Conservation (phyloP, 2,329 filamentous ascomycete species). For the Malbranchea cinnamomea region DNA sequence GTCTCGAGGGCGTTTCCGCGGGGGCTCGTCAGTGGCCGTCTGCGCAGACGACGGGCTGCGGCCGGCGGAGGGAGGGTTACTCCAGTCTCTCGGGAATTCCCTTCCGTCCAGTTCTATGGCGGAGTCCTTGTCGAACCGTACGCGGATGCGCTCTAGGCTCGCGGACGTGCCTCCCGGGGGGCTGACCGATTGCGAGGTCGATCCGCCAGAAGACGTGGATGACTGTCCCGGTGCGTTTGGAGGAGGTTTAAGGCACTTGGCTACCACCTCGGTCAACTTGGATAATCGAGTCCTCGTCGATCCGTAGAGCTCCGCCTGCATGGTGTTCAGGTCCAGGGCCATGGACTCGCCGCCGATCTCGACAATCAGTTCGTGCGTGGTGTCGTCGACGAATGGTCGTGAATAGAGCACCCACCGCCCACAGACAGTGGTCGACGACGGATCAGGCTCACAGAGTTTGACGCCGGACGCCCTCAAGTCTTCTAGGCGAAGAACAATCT, state of each 20-base stretch:
- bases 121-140: constrained; percentile 41
- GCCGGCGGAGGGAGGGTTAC: neutral
- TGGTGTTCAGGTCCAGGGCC: constrained; percentile 36
- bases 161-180: constrained; percentile 56
- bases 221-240: constrained; percentile 45
- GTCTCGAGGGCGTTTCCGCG: constrained; percentile 31
- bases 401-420: constrained; percentile 59
- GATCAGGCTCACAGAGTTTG: constrained; percentile 33
- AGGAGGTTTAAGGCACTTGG: constrained; percentile 60
- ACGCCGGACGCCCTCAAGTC: constrained; percentile 83
- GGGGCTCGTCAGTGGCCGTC: constrained; percentile 5
- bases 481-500: constrained; percentile 67
- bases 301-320: constrained; percentile 57
- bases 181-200: constrained; percentile 45
- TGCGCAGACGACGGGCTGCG: constrained; percentile 1
- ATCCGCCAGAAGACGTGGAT: constrained; percentile 51
- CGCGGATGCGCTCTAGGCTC: constrained; percentile 54
- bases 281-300: constrained; percentile 55
- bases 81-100: neutral
- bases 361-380: constrained; percentile 57
- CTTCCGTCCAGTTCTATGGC: constrained; percentile 28
- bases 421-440: constrained; percentile 13
- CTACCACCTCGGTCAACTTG: constrained; percentile 65
- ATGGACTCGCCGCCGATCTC: constrained; percentile 61
- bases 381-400: constrained; percentile 71